Evolutionary conservation across 257 asterid species (phyloP), one percentile per base, ranked within the genome.

Genomic region (Prunella vulgaris): DNA sequence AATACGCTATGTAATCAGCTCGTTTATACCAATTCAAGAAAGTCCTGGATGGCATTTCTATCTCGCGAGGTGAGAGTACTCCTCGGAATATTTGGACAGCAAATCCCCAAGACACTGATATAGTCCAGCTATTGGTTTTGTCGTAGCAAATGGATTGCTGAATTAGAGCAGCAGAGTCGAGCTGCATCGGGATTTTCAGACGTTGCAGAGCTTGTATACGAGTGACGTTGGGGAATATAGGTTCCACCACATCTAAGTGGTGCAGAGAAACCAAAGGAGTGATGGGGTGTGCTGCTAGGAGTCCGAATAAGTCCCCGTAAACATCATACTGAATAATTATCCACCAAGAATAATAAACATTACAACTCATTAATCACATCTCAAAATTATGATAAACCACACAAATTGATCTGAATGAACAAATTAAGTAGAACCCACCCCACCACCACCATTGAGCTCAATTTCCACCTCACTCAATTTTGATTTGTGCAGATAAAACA

Each of bases 121-220:
- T 53, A 0, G 93, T 85, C 96, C 93, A 89, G 53, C 74, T 5
- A 1, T 79, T 79, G 15, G 64, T 4, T 60, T 70, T 80, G 81
- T 87, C 89, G 21, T 92, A 92, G 84, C 97, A 89, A 72, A 92
- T 89, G 69, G 97, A 89, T 71, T 92, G 97, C 71, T 92, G 96
- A 83, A 92, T 78, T 12, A 92, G 83, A 48, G 85, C 87, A 4
- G 97, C 93, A 0, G 96, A 87, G 70, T 92, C 97, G 0, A 89
- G 94, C 71, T 77, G 75, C 84, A 80, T 80, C 0, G 97, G 92
- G 38, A 76, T 66, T 72, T 76, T 61, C 30, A 92, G 87, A 24
- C 75, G 81, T 52, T 79, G 76, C 27, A 92, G 82, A 15, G 96
- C 91, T 76, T 87, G 77, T 46, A 84, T 75, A 17, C 79, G 88